Percentiles rank a stretch among this genome's conserved stretches.
Evolutionary conservation across 2,329 filamentous ascomycete species (phyloP).

Genomic region (Phyllosticta paracitricarpa): DNA sequence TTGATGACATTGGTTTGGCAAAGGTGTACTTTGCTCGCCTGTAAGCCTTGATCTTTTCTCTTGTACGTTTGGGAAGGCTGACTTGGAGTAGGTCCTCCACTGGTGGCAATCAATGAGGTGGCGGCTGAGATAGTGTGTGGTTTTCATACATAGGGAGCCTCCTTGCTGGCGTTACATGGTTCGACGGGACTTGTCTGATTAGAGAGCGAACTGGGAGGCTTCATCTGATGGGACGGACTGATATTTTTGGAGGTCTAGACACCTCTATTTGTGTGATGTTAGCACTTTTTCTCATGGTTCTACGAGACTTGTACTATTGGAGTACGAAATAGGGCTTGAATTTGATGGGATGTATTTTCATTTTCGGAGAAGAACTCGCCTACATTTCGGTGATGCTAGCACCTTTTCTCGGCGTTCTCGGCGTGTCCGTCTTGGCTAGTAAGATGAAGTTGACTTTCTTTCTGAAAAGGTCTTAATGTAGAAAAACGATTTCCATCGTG

Average conservation of each 20-base stretch:
- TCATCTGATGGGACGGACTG: not conserved
- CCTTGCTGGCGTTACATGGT: not conserved
- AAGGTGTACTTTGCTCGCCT: not conserved
- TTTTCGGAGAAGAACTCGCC: not conserved
- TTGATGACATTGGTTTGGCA: not conserved
- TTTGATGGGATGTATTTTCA: not conserved
- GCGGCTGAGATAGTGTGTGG: not conserved
- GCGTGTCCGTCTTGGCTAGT: too few relatives aligned
- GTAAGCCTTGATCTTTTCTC: not conserved
- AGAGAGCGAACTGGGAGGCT: not conserved
- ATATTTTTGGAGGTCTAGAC: not conserved
- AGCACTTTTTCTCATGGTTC: not conserved
- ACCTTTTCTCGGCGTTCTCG: not conserved
- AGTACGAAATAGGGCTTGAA: not conserved
- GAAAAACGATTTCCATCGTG: not conserved
- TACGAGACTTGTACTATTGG: not conserved
- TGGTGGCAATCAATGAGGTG: not conserved
- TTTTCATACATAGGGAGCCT: not conserved
- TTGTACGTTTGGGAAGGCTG: not conserved
- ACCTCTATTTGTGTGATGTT: not conserved
- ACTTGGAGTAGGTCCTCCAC: not conserved
- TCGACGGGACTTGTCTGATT: not conserved
- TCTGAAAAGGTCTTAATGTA: not conserved
- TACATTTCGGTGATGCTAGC: not conserved
- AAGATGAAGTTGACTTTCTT: not conserved